Evolutionary conservation across 441 rosid genomes (phyloP).

Genomic region (Gossypium schwendimanii): DNA sequence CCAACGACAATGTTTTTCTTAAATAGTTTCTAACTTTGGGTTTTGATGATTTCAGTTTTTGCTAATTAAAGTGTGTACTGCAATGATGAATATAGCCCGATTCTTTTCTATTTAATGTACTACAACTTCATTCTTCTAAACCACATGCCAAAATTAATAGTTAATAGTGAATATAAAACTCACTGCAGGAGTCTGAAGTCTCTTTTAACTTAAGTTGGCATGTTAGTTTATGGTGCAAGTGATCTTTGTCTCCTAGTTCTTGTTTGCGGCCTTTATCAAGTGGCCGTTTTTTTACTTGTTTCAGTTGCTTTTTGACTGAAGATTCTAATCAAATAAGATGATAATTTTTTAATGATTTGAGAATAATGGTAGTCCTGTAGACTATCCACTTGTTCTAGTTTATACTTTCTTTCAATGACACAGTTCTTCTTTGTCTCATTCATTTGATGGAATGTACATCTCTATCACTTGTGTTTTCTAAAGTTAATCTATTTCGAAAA

Average conservation of each 20-base stretch:
- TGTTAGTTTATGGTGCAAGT: neutral
- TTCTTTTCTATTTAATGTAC: neutral
- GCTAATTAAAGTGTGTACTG: neutral
- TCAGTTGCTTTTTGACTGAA: neutral
- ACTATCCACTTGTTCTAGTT: neutral
- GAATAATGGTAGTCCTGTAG: neutral
- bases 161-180: neutral
- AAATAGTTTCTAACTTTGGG: neutral
- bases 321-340: neutral
- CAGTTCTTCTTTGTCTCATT: neutral
- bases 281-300: neutral
- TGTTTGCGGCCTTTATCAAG: neutral
- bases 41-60: neutral
- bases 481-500: neutral
- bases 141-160: neutral
- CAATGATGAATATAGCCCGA: neutral
- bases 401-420: neutral
- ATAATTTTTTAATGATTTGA: neutral
- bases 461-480: slow-evolving; percentile 6
- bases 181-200: neutral
- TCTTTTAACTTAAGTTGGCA: neutral
- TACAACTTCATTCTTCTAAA: neutral
- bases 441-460: neutral
- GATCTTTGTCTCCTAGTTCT: neutral
- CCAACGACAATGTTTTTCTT: neutral